A percentile compares a stretch with the other conserved stretches of the same genome.
Evolutionary conservation across 257 asterid species (phyloP).

Genomic region (Petrea volubilis): DNA sequence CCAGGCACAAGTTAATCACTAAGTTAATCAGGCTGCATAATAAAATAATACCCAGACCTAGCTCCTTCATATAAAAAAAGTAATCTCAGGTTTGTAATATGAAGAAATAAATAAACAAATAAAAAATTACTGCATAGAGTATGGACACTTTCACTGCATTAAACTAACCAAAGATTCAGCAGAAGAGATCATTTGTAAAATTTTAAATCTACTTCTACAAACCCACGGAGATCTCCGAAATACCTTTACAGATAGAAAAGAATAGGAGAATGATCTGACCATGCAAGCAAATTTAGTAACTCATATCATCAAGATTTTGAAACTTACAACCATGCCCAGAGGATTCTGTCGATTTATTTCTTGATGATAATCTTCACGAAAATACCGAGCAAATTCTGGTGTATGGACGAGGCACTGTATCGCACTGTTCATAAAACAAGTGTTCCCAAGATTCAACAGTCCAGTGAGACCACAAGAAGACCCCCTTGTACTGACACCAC

Average conservation of each 20-base stretch:
- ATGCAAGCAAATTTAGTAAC: neutral
- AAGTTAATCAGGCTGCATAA: conserved; percentile 4
- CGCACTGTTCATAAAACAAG: conserved; percentile 99
- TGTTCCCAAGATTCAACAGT: conserved; percentile 92
- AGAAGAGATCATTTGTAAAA: conserved; percentile 1
- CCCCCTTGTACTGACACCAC: conserved; percentile 94
- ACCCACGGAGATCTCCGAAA: neutral
- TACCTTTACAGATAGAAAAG: neutral
- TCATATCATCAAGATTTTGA: conserved; percentile 23
- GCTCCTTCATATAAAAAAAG: conserved; percentile 1
- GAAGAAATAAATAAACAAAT: neutral
- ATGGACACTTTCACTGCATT: conserved; percentile 1
- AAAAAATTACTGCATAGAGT: conserved; percentile 11
- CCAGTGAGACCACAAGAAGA: conserved; percentile 94
- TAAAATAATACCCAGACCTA: neutral
- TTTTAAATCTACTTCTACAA: neutral
- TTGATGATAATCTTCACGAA: conserved; percentile 95
- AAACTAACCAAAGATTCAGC: conserved; percentile 19
- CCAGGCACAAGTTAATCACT: too few relatives aligned
- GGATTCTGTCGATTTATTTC: conserved; percentile 97
- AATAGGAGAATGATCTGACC: neutral
- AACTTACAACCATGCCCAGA: conserved; percentile 99
- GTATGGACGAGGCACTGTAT: conserved; percentile 99
- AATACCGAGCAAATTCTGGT: conserved; percentile 90
- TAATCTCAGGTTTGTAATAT: conserved; percentile 1